Base-by-base conservation (phyloP, 2,329 filamentous ascomycete species). In the Diaporthe nobilis region DNA sequence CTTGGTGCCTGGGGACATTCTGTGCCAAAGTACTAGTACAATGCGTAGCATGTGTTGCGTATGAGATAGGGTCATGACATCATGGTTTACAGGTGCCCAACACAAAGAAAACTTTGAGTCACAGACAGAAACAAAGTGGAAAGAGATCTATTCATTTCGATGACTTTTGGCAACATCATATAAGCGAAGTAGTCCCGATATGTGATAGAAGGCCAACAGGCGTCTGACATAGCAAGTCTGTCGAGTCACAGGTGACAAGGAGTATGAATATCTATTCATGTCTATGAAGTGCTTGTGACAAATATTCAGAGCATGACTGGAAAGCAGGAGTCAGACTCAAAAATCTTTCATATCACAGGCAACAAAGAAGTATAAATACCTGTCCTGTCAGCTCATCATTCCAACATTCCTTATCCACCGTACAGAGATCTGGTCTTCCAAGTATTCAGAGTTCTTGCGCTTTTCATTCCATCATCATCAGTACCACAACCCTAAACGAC, bases 101-200 rank as follows among this genome's bases (percentile, higher is more conserved):
- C 2, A 39, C 37, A 39, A 13, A 13, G 37, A 39, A 39, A 2
- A 39, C 37, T 39, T 12, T 39, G 37, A 39, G 37, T 39, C 37
- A 39, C 37, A 39, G 37, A 39, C 37, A 39, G 34, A 2, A 2
- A 39, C 37, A 39, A 39, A 39, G 37, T 39, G 0, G 37, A 39
- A 39, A 39, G 12, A 13, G 37, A 39, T 12, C 2, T 4, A 12
- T 39, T 39, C 37, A 13, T 13, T 39, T 39, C 2, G 3, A 39
- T 39, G 10, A 39, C 2, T 0, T 39, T 39, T 39, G 0, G 2
- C 37, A 10, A 39, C 37, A 0, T 39, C 4, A 0, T 4, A 0
- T 39, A 0, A 39, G 37, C 4, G 37, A 39, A 12, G 44, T 10
- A 10, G 20, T 49, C 8, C 44, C 2, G 8, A 0, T 10, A 9